Evolutionary conservation across 2,329 filamentous ascomycete genomes (phyloP).

Genomic region (Cladosporium austrohemisphaericum): DNA sequence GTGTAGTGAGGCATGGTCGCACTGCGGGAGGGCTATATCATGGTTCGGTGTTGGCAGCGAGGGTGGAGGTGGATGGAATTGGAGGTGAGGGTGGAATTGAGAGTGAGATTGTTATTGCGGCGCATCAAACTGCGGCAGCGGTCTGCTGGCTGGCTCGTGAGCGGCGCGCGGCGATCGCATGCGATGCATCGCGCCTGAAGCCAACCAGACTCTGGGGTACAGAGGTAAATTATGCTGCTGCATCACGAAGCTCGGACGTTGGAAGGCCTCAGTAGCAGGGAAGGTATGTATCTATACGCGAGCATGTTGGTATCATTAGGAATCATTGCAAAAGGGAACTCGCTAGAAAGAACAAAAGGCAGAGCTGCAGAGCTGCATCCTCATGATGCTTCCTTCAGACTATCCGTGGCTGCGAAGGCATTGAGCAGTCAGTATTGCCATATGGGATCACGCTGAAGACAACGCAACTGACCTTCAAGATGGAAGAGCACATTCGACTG

Average conservation of each 20-base stretch:
- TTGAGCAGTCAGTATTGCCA: background rate
- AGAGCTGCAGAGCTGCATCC: background rate
- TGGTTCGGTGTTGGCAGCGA: background rate
- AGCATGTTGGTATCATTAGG: too few species aligned
- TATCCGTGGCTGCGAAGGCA: slow-evolving; percentile 65
- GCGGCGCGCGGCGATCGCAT: too few species aligned
- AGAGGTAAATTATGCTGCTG: too few species aligned
- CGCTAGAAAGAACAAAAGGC: background rate
- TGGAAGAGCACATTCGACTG: slow-evolving; percentile 97
- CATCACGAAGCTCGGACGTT: too few species aligned
- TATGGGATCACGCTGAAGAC: background rate
- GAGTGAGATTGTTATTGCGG: background rate
- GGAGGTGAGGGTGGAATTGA: background rate
- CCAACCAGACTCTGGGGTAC: too few species aligned
- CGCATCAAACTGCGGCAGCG: too few species aligned
- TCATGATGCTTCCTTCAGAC: slow-evolving; percentile 59
- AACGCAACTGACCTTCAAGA: slow-evolving; percentile 76
- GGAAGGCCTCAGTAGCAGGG: too few species aligned
- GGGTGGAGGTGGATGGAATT: background rate
- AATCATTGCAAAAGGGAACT: too few species aligned
- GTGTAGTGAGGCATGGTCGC: slow-evolving; percentile 35
- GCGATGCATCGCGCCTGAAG: too few species aligned
- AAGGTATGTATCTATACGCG: too few species aligned
- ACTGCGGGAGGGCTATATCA: slow-evolving; percentile 13
- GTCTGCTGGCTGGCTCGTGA: slow-evolving; percentile 9